These are phyloP conservation scores for Shiraia bambusicola DNA, from an alignment of 2,329 filamentous ascomycete genomes.

Conservation along the genomic window DNA sequence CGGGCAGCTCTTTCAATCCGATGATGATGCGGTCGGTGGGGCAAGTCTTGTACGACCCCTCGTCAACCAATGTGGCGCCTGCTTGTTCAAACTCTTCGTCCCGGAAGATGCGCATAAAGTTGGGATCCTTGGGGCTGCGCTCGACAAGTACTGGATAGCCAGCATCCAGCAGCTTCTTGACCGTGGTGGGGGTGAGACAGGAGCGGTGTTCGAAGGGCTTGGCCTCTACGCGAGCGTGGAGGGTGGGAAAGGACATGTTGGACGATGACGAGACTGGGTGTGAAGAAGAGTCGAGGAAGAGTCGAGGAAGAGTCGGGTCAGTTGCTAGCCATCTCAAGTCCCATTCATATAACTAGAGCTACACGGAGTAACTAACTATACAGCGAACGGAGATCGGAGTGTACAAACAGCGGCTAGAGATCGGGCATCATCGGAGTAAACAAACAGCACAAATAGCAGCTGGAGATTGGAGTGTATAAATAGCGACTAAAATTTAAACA, in stretches of 20 bases:
- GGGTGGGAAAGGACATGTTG: slow-evolving; percentile 40
- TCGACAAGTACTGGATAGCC: slow-evolving; percentile 46
- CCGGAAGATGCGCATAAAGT: slow-evolving; percentile 45
- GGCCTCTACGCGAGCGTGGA: slow-evolving; percentile 46
- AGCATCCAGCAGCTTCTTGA: slow-evolving; percentile 44
- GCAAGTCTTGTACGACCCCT: slow-evolving; percentile 42
- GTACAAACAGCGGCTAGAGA: no score
- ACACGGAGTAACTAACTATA: no score
- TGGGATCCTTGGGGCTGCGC: slow-evolving; percentile 41
- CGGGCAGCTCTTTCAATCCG: slow-evolving; percentile 46
- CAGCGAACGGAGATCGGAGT: slow-evolving; percentile 21
- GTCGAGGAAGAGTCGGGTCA: no score
- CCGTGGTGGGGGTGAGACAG: slow-evolving; percentile 43
- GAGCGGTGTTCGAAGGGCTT: slow-evolving; percentile 47
- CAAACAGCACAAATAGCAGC: no score
- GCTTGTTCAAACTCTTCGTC: slow-evolving; percentile 44
- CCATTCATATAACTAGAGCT: background rate
- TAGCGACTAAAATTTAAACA: no score
- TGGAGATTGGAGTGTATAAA: no score
- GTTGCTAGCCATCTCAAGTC: no score
- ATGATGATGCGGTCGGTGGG: slow-evolving; percentile 46
- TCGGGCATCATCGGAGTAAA: no score
- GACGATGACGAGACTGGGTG: background rate
- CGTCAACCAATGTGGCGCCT: slow-evolving; percentile 42
- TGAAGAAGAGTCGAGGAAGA: slow-evolving; percentile 14